These are phyloP conservation scores for Aspergillus fischeri DNA, from an alignment of 2,329 filamentous ascomycete species.

Conservation along the genomic window DNA sequence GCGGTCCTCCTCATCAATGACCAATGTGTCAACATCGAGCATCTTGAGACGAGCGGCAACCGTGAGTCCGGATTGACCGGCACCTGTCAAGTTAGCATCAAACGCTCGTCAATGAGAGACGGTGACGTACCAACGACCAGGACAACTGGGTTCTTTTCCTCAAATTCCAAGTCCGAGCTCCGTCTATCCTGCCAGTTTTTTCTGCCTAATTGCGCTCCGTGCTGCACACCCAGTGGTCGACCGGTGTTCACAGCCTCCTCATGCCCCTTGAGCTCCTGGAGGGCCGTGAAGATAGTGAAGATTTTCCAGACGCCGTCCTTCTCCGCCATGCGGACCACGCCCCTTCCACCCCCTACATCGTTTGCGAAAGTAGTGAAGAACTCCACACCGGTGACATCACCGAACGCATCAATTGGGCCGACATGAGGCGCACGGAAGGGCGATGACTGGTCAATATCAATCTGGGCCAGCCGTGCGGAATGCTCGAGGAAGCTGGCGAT, in stretches of 20 bases:
- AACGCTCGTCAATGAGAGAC: background rate
- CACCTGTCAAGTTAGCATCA: slow-evolving; percentile 34
- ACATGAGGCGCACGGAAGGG: slow-evolving; percentile 43
- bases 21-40: slow-evolving; percentile 52
- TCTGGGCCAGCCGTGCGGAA: slow-evolving; percentile 40
- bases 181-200: slow-evolving; percentile 61
- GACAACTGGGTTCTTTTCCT: slow-evolving; percentile 53
- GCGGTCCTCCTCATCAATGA: slow-evolving; percentile 56
- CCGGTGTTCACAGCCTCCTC: slow-evolving; percentile 48
- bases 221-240: slow-evolving; percentile 54
- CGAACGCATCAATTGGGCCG: slow-evolving; percentile 47
- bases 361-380: slow-evolving; percentile 56
- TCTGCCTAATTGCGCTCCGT: slow-evolving; percentile 49
- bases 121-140: slow-evolving; percentile 54
- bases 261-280: slow-evolving; percentile 52
- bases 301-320: slow-evolving; percentile 53
- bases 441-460: slow-evolving; percentile 47
- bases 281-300: slow-evolving; percentile 59
- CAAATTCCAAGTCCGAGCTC: slow-evolving; percentile 46
- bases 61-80: slow-evolving; percentile 58
- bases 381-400: slow-evolving; percentile 51
- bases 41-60: slow-evolving; percentile 57
- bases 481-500: slow-evolving; percentile 35
- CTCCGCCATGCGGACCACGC: slow-evolving; percentile 51
- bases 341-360: slow-evolving; percentile 51